Conservation (phyloP, 2,329 filamentous ascomycete genomes). For the Amylocarpus encephaloides region DNA sequence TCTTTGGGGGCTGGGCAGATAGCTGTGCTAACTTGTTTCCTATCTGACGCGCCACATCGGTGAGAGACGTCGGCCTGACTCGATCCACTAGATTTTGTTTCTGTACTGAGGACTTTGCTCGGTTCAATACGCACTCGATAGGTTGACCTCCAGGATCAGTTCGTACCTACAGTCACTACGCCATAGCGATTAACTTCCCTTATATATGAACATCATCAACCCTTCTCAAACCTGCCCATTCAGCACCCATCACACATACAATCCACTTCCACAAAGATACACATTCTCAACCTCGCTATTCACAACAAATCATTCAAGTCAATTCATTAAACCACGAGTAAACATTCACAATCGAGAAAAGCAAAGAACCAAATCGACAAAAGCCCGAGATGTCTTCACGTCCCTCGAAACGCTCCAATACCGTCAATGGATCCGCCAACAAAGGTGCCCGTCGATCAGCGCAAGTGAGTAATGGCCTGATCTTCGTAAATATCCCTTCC, state of each 20-base stretch:
- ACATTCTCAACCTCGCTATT: not conserved
- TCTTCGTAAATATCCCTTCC: slow-evolving; percentile 24
- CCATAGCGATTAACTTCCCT: not conserved
- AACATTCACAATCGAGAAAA: not conserved
- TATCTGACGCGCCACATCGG: not conserved
- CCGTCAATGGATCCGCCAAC: slow-evolving; percentile 14
- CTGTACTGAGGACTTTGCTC: not conserved
- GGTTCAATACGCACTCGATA: not conserved
- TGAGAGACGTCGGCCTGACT: not conserved
- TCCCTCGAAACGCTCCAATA: slow-evolving; percentile 16
- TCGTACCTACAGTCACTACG: not conserved
- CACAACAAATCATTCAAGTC: no score
- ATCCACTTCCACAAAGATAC: not conserved
- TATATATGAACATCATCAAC: slow-evolving; percentile 1
- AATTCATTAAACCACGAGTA: no score
- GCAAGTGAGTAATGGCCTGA: slow-evolving; percentile 29
- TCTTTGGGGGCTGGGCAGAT: slow-evolving; percentile 1
- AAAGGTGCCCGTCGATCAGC: slow-evolving; percentile 20
- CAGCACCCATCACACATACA: not conserved
- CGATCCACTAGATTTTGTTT: not conserved
- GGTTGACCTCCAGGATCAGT: not conserved
- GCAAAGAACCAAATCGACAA: not conserved
- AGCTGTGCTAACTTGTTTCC: not conserved
- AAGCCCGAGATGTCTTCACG: slow-evolving; percentile 19
- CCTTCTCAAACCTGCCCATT: not conserved